Conservation (phyloP, 306 rosid species). For the Dalbergia cochinchinensis region DNA sequence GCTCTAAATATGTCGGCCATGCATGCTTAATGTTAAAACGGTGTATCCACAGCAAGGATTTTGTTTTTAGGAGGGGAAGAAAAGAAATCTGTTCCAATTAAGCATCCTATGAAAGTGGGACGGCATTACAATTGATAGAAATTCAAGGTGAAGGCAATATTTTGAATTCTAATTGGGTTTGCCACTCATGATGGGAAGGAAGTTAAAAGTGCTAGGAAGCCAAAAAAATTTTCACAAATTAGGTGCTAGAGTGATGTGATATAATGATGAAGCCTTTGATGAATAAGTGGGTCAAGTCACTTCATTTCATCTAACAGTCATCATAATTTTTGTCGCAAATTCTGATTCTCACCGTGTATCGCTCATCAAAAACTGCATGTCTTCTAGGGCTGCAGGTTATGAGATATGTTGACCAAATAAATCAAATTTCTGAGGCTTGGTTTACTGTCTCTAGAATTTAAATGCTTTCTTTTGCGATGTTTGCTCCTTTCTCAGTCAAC, state of each 20-base stretch:
- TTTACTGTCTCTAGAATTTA: not conserved
- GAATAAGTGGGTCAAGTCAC: no score
- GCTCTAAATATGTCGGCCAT: not conserved
- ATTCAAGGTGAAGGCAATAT: slow-evolving; percentile 28
- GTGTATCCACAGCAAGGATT: not conserved
- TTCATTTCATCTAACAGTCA: no score
- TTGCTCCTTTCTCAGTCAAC: not conserved
- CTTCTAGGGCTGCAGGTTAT: not conserved
- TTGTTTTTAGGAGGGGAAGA: not conserved
- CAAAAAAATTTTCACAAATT: no score
- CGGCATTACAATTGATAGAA: slow-evolving; percentile 9
- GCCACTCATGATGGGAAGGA: not conserved
- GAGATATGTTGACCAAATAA: not conserved
- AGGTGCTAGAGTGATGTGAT: no score
- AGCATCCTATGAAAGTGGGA: slow-evolving; percentile 23
- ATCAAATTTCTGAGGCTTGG: not conserved
- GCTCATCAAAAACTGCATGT: not conserved
- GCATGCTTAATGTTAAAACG: slow-evolving; percentile 27
- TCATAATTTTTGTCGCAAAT: no score
- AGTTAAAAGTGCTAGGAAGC: no score
- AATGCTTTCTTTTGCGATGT: slow-evolving; percentile 4
- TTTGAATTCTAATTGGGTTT: slow-evolving; percentile 15
- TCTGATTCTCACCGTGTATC: no score
- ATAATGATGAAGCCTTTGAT: no score
- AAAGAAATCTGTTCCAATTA: not conserved